phyloP scores from a whole-genome alignment of 768 basidiomycete genomes.

The Hydnomerulius pinastri region DNA sequence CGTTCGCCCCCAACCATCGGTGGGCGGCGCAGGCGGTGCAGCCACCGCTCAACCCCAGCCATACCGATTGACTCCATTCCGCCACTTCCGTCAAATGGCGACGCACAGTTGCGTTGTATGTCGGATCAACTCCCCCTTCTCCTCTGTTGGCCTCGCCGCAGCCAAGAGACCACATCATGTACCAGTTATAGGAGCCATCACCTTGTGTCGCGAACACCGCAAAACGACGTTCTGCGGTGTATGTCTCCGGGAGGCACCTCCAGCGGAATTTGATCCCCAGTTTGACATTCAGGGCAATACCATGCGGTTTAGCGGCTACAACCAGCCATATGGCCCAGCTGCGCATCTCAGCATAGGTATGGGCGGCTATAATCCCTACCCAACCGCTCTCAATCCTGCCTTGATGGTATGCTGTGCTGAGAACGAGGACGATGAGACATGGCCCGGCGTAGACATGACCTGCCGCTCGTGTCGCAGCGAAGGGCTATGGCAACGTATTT shows the following conservation, averaged over 20 bases:
- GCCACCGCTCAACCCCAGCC: slow-evolving; percentile 36
- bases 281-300: slow-evolving; percentile 34
- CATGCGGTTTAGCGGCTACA: slow-evolving; percentile 33
- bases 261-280: slow-evolving; percentile 40
- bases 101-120: slow-evolving; percentile 62
- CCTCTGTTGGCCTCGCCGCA: slow-evolving; percentile 48
- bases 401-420: slow-evolving; percentile 54
- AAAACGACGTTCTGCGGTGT: slow-evolving; percentile 64
- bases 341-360: slow-evolving; percentile 21
- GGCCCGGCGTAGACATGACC: slow-evolving; percentile 65
- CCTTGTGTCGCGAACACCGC: slow-evolving; percentile 66
- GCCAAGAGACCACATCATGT: slow-evolving; percentile 49
- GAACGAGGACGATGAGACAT: slow-evolving; percentile 73
- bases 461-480: slow-evolving; percentile 69
- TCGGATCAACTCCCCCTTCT: slow-evolving; percentile 62
- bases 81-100: slow-evolving; percentile 63
- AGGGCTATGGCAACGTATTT: slow-evolving; percentile 63
- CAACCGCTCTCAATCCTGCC: slow-evolving; percentile 25
- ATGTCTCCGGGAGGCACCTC: slow-evolving; percentile 65
- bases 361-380: slow-evolving; percentile 27
- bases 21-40: slow-evolving; percentile 31
- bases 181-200: slow-evolving; percentile 46
- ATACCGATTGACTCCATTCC: slow-evolving; percentile 50
- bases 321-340: slow-evolving; percentile 29
- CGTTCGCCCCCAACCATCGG: slow-evolving; percentile 40